A percentile compares a stretch with the other conserved stretches of the same genome.
Conservation (phyloP, 2,329 filamentous ascomycete genomes). For the Sclerotiophoma versabilis region DNA sequence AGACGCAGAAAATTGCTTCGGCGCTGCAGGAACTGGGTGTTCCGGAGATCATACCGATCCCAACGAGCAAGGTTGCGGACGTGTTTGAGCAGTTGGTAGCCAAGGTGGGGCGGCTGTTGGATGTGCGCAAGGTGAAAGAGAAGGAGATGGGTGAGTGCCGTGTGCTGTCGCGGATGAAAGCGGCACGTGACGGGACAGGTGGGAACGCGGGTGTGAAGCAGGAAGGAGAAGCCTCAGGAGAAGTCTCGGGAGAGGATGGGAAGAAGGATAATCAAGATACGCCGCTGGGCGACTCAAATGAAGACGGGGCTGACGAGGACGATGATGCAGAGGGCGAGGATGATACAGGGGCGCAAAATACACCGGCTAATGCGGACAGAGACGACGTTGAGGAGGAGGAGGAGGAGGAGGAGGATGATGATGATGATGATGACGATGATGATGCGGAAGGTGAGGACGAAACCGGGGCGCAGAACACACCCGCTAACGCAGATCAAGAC, state of each 20-base stretch:
- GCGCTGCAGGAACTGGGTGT: conserved; percentile 76
- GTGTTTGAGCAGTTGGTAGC: conserved; percentile 74
- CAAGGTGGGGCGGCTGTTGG: conserved; percentile 73
- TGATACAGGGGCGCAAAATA: conserved; percentile 20
- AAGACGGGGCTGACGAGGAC: conserved; percentile 30
- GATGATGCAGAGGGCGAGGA: conserved; percentile 37
- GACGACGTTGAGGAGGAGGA: conserved; percentile 41
- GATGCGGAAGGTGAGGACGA: conserved; percentile 25
- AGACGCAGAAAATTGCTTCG: conserved; percentile 77
- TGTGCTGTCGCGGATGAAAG: conserved; percentile 49
- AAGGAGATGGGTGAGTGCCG: conserved; percentile 73
- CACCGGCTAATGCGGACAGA: conserved; percentile 16
- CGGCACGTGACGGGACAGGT: conserved; percentile 23
- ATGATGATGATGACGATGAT: conserved; percentile 30
- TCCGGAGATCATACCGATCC: conserved; percentile 73
- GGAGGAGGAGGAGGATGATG: conserved; percentile 25
- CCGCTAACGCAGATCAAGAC: conserved; percentile 19
- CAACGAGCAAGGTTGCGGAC: conserved; percentile 73
- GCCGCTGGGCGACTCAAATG: conserved; percentile 43
- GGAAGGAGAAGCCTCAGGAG: conserved; percentile 6
- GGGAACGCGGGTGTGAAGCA: conserved; percentile 23
- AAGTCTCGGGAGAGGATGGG: not conserved
- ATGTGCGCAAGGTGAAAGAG: conserved; percentile 76
- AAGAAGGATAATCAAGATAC: conserved; percentile 33
- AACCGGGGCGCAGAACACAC: conserved; percentile 8